These are phyloP conservation scores for Phaffomyces opuntiae DNA, from an alignment of 805 yeast species.

Conservation along the genomic window DNA sequence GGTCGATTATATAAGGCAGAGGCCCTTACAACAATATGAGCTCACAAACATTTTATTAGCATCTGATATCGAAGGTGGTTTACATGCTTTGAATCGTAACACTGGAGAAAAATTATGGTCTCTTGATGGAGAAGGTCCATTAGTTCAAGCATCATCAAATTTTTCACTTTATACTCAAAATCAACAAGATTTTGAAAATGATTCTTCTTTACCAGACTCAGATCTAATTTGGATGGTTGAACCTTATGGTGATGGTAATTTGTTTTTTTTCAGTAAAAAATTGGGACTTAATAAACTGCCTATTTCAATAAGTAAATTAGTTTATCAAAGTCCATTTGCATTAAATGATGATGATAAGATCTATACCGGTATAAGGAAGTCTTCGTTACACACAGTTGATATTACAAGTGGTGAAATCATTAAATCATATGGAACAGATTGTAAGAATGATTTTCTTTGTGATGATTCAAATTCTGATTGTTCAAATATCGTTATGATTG, in stretches of 20 bases:
- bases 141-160: constrained; percentile 37
- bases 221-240: constrained; percentile 79
- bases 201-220: constrained; percentile 12
- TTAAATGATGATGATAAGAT: constrained; percentile 63
- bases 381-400: constrained; percentile 71
- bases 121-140: constrained; percentile 54
- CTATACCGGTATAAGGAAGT: constrained; percentile 77
- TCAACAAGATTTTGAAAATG: neutral
- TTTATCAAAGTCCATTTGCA: constrained; percentile 81
- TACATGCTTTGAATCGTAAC: constrained; percentile 71
- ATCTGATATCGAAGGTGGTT: constrained; percentile 80
- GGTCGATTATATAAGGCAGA: constrained; percentile 3
- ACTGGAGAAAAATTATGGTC: constrained; percentile 79
- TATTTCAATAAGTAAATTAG: constrained; percentile 67
- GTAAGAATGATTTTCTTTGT: constrained; percentile 3
- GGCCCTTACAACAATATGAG: constrained; percentile 66
- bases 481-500: constrained; percentile 45
- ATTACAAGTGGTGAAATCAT: constrained; percentile 67
- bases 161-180: constrained; percentile 9
- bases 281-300: constrained; percentile 78
- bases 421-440: constrained; percentile 54
- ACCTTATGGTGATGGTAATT: constrained; percentile 77
- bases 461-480: constrained; percentile 14
- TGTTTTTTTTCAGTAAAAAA: constrained; percentile 72
- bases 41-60: constrained; percentile 57